These are phyloP conservation scores for Teunomyces funiuensis DNA, from an alignment of 805 yeast species.

Conservation along the genomic window DNA sequence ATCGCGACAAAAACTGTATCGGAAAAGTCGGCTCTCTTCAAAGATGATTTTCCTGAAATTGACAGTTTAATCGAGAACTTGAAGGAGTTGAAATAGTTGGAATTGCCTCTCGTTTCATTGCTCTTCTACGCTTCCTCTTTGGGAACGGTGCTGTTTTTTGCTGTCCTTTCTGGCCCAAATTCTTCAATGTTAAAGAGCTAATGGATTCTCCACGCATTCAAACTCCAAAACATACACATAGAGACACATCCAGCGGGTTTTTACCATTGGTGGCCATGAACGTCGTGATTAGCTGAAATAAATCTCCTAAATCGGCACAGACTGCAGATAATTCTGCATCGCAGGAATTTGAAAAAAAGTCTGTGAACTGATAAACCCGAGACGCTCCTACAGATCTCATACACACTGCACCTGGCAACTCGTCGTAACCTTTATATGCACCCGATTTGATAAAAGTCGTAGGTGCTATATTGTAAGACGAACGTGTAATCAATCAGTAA, in stretches of 20 bases:
- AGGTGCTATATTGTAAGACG: background rate
- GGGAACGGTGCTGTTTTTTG: no score
- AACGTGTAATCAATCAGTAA: no score
- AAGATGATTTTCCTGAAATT: conserved; percentile 39
- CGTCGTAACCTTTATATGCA: background rate
- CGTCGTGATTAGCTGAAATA: no score
- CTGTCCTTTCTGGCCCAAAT: no score
- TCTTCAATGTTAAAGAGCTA: no score
- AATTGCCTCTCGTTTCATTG: no score
- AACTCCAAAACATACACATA: no score
- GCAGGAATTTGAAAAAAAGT: background rate
- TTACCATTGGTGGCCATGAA: no score
- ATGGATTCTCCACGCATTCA: no score
- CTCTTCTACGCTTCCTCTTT: no score
- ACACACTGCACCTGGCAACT: background rate
- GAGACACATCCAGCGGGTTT: no score
- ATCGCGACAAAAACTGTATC: conserved; percentile 2
- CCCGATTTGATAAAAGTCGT: background rate
- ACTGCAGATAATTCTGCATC: background rate
- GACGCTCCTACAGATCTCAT: background rate
- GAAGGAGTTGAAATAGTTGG: conserved; percentile 29
- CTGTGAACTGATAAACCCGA: conserved; percentile 4
- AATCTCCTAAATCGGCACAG: background rate
- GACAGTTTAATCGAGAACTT: conserved; percentile 38
- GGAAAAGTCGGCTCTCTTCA: conserved; percentile 37